Evolutionary conservation across 257 asterid genomes (phyloP).

Genomic region (Mitragyna speciosa): DNA sequence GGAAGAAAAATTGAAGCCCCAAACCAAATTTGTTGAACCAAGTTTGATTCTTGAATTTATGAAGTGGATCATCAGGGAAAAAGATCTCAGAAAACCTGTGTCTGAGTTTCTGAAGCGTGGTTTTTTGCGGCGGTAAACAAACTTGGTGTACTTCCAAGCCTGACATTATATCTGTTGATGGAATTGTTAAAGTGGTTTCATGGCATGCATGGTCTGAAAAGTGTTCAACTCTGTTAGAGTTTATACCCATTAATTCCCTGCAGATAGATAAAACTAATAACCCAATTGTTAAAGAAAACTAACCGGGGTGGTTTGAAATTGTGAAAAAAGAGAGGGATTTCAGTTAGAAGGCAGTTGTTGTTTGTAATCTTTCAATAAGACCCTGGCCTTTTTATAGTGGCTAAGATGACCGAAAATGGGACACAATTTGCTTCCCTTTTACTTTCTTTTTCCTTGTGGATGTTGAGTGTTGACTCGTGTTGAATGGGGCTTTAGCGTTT

Average conservation of each 20-base stretch:
- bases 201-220: constrained; percentile 32
- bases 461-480: neutral
- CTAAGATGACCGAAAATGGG: neutral
- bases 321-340: neutral
- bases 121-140: constrained; percentile 61
- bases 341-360: constrained; percentile 15
- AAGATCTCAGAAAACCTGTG: constrained; percentile 71
- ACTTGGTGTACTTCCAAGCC: constrained; percentile 57
- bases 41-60: constrained; percentile 69
- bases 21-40: constrained; percentile 44
- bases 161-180: constrained; percentile 22
- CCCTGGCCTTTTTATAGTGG: constrained; percentile 28
- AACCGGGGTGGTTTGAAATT: constrained; percentile 1
- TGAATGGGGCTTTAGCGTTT: neutral
- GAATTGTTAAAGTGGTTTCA: constrained; percentile 19
- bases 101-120: constrained; percentile 66
- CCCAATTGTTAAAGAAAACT: neutral
- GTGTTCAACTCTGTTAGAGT: constrained; percentile 58
- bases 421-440: neutral
- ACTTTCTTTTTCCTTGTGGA: neutral
- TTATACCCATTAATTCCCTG: constrained; percentile 37
- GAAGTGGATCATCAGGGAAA: constrained; percentile 92
- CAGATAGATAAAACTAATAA: neutral
- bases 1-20: constrained; percentile 75
- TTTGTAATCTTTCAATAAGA: constrained; percentile 5